Percentiles rank a stretch among this genome's conserved stretches.
These are phyloP conservation scores for Candida sakaeoensis DNA, from an alignment of 805 yeast species.

Conservation along the genomic window DNA sequence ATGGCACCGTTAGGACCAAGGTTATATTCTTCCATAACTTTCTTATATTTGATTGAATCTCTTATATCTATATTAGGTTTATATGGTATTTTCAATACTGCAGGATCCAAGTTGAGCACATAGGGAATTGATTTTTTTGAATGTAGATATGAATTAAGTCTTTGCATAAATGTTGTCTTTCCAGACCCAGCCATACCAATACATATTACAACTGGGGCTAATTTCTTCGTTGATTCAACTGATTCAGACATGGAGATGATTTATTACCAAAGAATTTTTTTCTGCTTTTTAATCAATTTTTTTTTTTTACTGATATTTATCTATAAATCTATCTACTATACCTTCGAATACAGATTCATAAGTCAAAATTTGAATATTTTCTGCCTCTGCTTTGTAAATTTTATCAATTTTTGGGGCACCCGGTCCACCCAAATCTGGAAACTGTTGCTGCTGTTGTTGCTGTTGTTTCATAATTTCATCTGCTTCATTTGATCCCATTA, in stretches of 20 bases:
- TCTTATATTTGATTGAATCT: slow-evolving; percentile 91
- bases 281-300: neutral
- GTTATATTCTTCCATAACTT: slow-evolving; percentile 93
- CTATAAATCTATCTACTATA: slow-evolving; percentile 55
- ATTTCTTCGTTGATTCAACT: neutral
- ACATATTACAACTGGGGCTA: slow-evolving; percentile 41
- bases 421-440: slow-evolving; percentile 46
- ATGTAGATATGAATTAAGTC: slow-evolving; percentile 86
- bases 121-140: slow-evolving; percentile 73
- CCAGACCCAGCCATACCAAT: slow-evolving; percentile 69
- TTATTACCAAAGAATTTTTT: neutral
- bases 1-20: slow-evolving; percentile 98
- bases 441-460: slow-evolving; percentile 26
- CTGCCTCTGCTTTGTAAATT: slow-evolving; percentile 66
- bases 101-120: slow-evolving; percentile 93
- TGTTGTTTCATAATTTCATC: slow-evolving; percentile 43
- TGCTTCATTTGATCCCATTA: slow-evolving; percentile 52
- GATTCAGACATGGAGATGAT: slow-evolving; percentile 4
- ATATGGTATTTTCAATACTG: slow-evolving; percentile 89
- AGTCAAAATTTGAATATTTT: slow-evolving; percentile 61
- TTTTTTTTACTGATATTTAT: slow-evolving; percentile 7
- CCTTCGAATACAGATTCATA: slow-evolving; percentile 51
- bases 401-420: slow-evolving; percentile 63
- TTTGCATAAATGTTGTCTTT: slow-evolving; percentile 95
- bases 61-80: slow-evolving; percentile 93